Evolutionary conservation across 257 asterid species (phyloP).

Genomic region (Nicotiana knightiana): DNA sequence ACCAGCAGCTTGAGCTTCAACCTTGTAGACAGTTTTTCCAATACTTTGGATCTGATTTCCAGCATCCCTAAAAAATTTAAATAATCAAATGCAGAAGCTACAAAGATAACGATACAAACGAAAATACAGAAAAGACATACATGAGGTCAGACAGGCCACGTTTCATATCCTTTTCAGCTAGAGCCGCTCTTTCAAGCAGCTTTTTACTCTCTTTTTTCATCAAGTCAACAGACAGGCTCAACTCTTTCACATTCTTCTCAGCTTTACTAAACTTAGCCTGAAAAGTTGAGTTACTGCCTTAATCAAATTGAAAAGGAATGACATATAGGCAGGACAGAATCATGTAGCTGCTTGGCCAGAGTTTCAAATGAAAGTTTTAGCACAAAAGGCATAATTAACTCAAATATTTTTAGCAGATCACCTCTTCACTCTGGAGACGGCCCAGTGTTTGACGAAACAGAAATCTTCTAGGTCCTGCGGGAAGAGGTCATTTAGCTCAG

Average conservation of each 20-base stretch:
- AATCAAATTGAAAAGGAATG: background rate
- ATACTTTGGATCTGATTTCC: conserved; percentile 61
- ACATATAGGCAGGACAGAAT: background rate
- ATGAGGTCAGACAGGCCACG: conserved; percentile 60
- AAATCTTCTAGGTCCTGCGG: conserved; percentile 86
- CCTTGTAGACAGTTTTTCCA: conserved; percentile 59
- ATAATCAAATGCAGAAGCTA: conserved; percentile 22
- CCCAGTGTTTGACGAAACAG: conserved; percentile 81
- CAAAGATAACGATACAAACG: conserved; percentile 13
- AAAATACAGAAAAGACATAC: conserved; percentile 28
- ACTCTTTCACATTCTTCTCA: conserved; percentile 66
- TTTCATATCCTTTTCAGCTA: conserved; percentile 83
- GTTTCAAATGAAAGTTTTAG: background rate
- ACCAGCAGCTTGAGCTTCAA: conserved; percentile 84
- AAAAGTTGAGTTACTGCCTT: conserved; percentile 10
- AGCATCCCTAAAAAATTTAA: conserved; percentile 47
- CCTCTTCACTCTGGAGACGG: conserved; percentile 96
- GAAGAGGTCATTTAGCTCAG: conserved; percentile 5
- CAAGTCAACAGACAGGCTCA: conserved; percentile 64
- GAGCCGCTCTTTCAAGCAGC: conserved; percentile 72
- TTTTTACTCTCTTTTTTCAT: conserved; percentile 88
- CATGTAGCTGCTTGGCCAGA: background rate
- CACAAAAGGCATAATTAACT: background rate
- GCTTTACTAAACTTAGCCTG: conserved; percentile 83
- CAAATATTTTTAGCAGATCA: conserved; percentile 22